Base-by-base conservation (phyloP, 306 rosid genomes). In the Citrullus mucosospermus region DNA sequence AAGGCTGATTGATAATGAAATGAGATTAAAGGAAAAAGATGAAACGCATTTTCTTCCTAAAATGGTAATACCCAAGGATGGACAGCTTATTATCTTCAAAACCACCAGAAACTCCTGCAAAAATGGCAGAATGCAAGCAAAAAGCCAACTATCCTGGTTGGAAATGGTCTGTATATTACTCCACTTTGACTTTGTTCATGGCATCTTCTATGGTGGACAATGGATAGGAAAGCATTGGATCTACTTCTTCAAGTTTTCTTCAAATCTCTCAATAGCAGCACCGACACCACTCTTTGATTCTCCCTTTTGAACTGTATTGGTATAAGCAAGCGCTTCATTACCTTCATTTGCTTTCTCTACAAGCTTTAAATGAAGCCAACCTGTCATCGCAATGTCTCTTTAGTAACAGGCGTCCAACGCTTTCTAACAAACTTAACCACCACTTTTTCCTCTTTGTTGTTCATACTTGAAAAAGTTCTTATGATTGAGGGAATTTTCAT, bases 341-440 rank as follows among this genome's bases (percentile, higher is more conserved):
- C 83, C 89, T 84, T 91, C 90, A 80, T 91, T 91, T 73, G 97
- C 98, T 79, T 88, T 91, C 89, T 91, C 96, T 71, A 91, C 88
- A 76, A 95, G 88, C 89, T 95, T 95, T 87, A 95, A 80, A 59
- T 95, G 97, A 69, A 86, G 68, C 97, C 97, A 92, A 83, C 99
- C 97, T 95, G 87, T 82, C 86, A 85, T 80, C 67, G 60, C 78
- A 9, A 9, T 78, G 71, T 9, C 36, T 36, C 53, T 58, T 58
- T 41, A 77, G 71, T 60, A 44, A 77, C 66, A 77, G 50, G n/a
- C 50, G 56, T 0, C 65, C 30, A 55, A 30, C 46, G 65, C 14
- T 57, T 72, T 79, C 82, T 68, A 81, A 78, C 39, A 76, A 20
- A 43, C 62, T 30, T 34, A 76, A 59, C 55, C 77, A 50, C 13